A percentile compares a stretch with the other conserved stretches of the same genome.
Conservation (phyloP, 306 rosid species). For the Gleditsia sinensis region DNA sequence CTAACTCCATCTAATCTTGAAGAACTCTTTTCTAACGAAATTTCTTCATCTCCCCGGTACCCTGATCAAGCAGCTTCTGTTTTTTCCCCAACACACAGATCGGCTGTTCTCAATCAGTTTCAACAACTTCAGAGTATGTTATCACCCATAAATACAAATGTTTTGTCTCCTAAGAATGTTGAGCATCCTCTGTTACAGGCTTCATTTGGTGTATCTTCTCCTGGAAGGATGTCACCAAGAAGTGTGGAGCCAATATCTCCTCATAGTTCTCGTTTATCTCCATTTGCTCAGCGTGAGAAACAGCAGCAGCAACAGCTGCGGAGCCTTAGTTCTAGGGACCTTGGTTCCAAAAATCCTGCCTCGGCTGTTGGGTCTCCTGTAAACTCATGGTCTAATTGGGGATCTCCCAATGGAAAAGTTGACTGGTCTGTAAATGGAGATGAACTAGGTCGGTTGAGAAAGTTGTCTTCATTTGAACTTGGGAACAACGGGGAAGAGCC, state of each 20-base stretch:
- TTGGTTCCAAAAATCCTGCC: constrained; percentile 55
- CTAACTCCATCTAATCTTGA: constrained; percentile 86
- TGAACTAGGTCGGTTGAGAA: constrained; percentile 45
- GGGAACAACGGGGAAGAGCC: constrained; percentile 82
- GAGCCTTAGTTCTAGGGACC: constrained; percentile 74
- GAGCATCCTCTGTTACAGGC: constrained; percentile 70
- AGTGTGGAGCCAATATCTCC: constrained; percentile 80
- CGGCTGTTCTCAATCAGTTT: constrained; percentile 74
- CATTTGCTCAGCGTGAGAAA: constrained; percentile 67
- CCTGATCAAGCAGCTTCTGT: constrained; percentile 67
- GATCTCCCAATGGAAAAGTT: constrained; percentile 67
- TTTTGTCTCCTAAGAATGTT: constrained; percentile 63
- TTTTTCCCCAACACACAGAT: constrained; percentile 81
- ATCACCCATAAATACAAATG: constrained; percentile 76
- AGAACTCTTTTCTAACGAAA: constrained; percentile 77
- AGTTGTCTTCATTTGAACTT: constrained; percentile 60
- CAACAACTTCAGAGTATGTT: constrained; percentile 79
- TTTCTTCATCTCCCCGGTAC: constrained; percentile 70
- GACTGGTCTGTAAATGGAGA: constrained; percentile 76
- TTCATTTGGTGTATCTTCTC: constrained; percentile 67
- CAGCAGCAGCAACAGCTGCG: constrained; percentile 68
- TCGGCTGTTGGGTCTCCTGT: constrained; percentile 70
- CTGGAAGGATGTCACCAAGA: constrained; percentile 93
- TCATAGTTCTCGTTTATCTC: constrained; percentile 59
- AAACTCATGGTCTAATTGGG: constrained; percentile 78